A percentile compares a stretch with the other conserved stretches of the same genome.
Conservation (phyloP, 2,329 filamentous ascomycete genomes). For the Diaporthe capsici region DNA sequence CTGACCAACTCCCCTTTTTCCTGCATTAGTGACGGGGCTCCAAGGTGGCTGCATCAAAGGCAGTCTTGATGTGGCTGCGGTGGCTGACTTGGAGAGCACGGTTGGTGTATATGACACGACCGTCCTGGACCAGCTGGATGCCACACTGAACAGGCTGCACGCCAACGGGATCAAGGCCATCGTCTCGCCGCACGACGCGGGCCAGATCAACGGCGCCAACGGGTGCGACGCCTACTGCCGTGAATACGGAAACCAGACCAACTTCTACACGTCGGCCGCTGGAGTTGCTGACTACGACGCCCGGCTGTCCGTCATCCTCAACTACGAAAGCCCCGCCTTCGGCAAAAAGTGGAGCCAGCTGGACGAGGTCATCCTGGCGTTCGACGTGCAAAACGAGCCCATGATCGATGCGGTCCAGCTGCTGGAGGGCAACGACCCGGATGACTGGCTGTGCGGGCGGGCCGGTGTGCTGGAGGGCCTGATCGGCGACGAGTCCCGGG, state of each 20-base stretch:
- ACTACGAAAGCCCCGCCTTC: not conserved
- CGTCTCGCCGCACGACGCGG: not conserved
- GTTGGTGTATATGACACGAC: not conserved
- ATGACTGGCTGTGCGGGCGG: constrained; percentile 4
- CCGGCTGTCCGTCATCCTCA: not conserved
- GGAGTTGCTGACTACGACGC: not conserved
- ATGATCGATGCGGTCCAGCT: constrained; percentile 12
- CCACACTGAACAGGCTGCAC: not conserved
- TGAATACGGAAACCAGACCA: constrained; percentile 10
- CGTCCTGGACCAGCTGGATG: not conserved
- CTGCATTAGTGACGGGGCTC: not conserved
- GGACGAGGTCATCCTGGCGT: constrained; percentile 2
- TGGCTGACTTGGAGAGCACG: not conserved
- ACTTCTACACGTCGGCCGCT: not conserved
- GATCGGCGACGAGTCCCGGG: not conserved
- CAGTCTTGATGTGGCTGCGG: not conserved
- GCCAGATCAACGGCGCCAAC: constrained; percentile 14
- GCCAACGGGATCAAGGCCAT: constrained; percentile 11
- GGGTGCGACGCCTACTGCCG: constrained; percentile 15
- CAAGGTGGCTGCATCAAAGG: constrained; percentile 8
- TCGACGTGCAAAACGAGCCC: constrained; percentile 8
- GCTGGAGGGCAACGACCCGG: not conserved
- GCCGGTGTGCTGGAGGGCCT: not conserved
- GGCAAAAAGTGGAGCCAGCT: constrained; percentile 13
- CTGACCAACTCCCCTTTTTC: not conserved